Evolutionary conservation across 345 rosid species (phyloP).

Genomic region (Eucalyptus pauciflora): DNA sequence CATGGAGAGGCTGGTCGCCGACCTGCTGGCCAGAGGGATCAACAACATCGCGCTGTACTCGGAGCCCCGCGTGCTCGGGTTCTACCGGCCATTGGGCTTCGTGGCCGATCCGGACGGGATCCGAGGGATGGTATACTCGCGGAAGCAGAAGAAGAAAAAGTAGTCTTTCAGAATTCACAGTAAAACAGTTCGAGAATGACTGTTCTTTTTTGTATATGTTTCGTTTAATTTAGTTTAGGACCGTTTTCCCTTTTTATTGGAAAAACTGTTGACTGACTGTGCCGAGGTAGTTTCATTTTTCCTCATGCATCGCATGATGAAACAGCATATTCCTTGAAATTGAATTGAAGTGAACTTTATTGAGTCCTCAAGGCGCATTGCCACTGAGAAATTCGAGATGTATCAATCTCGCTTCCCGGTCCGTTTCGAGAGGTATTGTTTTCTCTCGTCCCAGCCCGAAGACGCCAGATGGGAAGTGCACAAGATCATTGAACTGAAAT

Average conservation of each 20-base stretch:
- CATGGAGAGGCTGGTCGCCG: constrained; percentile 66
- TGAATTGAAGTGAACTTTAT: not conserved
- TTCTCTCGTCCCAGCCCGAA: not conserved
- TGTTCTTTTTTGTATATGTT: not conserved
- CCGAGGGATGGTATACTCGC: constrained; percentile 78
- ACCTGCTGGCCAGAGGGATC: constrained; percentile 50
- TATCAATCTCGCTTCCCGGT: not conserved
- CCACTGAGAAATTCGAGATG: not conserved
- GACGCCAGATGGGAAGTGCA: not conserved
- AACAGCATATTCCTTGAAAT: not conserved
- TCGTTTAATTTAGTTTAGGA: not conserved
- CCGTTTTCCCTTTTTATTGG: not conserved
- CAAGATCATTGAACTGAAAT: not conserved
- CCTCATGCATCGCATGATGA: not conserved
- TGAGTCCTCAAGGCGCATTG: no score
- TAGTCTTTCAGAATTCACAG: not conserved
- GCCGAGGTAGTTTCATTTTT: not conserved
- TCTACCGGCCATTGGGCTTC: constrained; percentile 80
- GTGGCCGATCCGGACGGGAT: constrained; percentile 94
- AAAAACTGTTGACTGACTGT: not conserved
- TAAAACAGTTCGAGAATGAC: not conserved
- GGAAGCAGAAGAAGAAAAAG: constrained; percentile 35
- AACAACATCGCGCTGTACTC: constrained; percentile 68
- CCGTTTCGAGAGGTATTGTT: not conserved
- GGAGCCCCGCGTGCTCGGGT: constrained; percentile 89